phyloP scores from a whole-genome alignment of 176 grass and related monocot species.

The Coix lacrymajobi region DNA sequence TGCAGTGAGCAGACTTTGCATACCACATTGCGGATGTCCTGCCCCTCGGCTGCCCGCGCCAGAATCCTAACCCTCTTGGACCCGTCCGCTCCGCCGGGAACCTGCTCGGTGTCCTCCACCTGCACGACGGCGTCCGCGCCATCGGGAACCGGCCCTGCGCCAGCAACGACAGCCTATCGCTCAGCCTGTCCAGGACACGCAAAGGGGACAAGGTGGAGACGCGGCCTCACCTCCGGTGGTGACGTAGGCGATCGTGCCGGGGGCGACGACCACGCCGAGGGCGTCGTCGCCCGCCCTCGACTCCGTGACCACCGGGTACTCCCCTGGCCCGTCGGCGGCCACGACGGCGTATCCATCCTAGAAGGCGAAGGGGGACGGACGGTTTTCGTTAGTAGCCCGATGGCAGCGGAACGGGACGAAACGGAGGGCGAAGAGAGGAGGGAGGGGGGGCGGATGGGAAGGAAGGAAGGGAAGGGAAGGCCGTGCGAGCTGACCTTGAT shows the following conservation, averaged over 20 bases:
- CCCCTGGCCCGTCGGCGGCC: constrained; percentile 69
- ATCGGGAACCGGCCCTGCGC: constrained; percentile 74
- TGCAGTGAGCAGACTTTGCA: not conserved
- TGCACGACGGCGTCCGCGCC: constrained; percentile 84
- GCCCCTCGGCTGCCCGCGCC: constrained; percentile 28
- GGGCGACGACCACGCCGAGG: constrained; percentile 36
- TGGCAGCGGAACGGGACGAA: not conserved
- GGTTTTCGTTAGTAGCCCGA: not conserved
- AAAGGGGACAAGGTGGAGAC: not conserved
- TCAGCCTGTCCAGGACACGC: not conserved
- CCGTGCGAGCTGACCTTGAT: constrained; percentile 44
- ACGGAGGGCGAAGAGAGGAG: not conserved
- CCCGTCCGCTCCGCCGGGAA: constrained; percentile 19
- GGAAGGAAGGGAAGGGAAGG: not conserved
- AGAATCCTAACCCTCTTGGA: constrained; percentile 71
- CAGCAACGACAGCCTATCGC: not conserved
- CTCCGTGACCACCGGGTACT: constrained; percentile 78
- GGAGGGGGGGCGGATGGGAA: not conserved
- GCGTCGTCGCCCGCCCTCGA: constrained; percentile 81
- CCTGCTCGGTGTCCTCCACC: constrained; percentile 80
- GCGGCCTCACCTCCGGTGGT: constrained; percentile 67
- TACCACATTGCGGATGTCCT: constrained; percentile 78
- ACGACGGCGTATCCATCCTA: constrained; percentile 94
- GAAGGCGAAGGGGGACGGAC: not conserved
- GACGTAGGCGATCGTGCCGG: constrained; percentile 70